Conservation (phyloP, 164 flowering plant genomes). For the Magnolia officinalis region DNA sequence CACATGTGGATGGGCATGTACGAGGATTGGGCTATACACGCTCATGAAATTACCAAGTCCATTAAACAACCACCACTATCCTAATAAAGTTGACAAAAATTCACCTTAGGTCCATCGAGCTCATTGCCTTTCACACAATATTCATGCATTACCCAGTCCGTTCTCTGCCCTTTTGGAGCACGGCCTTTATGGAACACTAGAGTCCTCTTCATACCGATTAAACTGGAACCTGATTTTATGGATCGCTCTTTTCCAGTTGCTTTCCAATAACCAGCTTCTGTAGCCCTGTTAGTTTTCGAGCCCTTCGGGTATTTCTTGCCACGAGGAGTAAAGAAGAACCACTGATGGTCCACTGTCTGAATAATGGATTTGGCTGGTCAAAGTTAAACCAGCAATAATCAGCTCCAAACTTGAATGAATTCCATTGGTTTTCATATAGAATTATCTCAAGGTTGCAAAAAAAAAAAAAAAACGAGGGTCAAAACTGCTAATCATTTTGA, state of each 20-base stretch:
- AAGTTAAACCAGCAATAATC: background rate
- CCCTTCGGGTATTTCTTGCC: constrained; percentile 16
- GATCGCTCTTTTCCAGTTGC: constrained; percentile 14
- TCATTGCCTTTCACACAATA: constrained; percentile 8
- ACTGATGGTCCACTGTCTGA: constrained; percentile 5
- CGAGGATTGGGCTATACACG: background rate
- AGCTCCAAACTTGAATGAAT: background rate
- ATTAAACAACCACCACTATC: background rate
- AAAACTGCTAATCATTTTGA: no score
- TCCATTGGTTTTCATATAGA: no score
- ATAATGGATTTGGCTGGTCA: constrained; percentile 10
- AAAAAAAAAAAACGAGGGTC: no score
- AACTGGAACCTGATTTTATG: constrained; percentile 5
- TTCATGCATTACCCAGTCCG: constrained; percentile 17
- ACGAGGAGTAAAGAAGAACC: constrained; percentile 13
- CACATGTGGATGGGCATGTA: no score
- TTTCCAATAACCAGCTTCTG: constrained; percentile 15
- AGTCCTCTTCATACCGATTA: constrained; percentile 13
- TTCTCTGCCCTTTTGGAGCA: constrained; percentile 15
- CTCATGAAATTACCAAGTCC: background rate
- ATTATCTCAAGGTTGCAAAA: no score
- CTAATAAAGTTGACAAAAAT: background rate
- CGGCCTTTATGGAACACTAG: constrained; percentile 17
- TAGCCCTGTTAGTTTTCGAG: constrained; percentile 7
- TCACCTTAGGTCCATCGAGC: constrained; percentile 11